A percentile compares a stretch with the other conserved stretches of the same genome.
These are phyloP conservation scores for Cryptosporidium canis DNA, from an alignment of 169 alveolate genomes.

Conservation along the genomic window DNA sequence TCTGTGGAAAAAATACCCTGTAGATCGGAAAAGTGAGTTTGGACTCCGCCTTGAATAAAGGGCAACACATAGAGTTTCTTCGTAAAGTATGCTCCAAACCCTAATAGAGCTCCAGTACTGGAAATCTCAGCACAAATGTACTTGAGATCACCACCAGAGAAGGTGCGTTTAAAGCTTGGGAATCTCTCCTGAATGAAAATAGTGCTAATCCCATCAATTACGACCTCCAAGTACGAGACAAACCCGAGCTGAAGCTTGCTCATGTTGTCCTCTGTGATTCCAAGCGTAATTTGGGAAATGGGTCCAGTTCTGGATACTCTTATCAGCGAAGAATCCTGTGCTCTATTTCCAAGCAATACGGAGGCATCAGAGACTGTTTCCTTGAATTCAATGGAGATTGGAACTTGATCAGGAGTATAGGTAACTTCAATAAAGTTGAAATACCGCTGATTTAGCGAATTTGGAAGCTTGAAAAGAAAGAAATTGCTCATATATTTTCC, in stretches of 20 bases:
- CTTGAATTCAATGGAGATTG: conserved; percentile 39
- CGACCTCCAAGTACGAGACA: conserved; percentile 43
- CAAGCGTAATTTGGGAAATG: conserved; percentile 46
- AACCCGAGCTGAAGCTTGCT: conserved; percentile 18
- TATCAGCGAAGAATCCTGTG: conserved; percentile 1
- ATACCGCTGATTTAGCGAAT: background rate
- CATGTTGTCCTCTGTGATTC: conserved; percentile 26
- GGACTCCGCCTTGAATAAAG: conserved; percentile 47
- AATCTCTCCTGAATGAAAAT: conserved; percentile 25
- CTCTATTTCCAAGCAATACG: conserved; percentile 8
- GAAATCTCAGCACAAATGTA: conserved; percentile 64
- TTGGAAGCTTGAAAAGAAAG: conserved; percentile 33
- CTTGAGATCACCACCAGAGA: conserved; percentile 43
- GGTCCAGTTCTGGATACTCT: conserved; percentile 38
- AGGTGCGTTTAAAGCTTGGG: conserved; percentile 38
- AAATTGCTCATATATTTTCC: conserved; percentile 24
- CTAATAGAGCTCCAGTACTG: conserved; percentile 29
- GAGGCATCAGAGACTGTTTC: conserved; percentile 21
- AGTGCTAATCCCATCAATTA: conserved; percentile 39
- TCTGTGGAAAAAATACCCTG: conserved; percentile 32
- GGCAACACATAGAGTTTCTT: conserved; percentile 17
- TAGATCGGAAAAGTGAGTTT: conserved; percentile 46
- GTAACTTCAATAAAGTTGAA: conserved; percentile 50
- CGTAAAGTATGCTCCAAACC: conserved; percentile 60
- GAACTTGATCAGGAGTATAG: background rate